These are phyloP conservation scores for Udeniomyces megalosporus DNA, from an alignment of 768 basidiomycete genomes.

Conservation along the genomic window DNA sequence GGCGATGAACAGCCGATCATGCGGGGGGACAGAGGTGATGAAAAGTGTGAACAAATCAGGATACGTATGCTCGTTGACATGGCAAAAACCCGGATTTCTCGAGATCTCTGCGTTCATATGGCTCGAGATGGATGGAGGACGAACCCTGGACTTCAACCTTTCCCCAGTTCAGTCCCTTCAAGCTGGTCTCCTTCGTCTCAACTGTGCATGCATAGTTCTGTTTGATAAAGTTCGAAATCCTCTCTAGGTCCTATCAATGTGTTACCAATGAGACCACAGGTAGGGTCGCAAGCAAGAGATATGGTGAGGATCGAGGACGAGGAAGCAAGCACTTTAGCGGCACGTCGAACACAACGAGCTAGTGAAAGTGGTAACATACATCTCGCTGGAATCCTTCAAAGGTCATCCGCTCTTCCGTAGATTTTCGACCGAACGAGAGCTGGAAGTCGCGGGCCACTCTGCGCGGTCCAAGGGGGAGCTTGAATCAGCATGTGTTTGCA, in stretches of 20 bases:
- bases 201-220: slow-evolving; percentile 72
- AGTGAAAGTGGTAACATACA: slow-evolving; percentile 34
- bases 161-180: slow-evolving; percentile 99
- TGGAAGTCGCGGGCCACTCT: slow-evolving; percentile 80
- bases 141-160: slow-evolving; percentile 81
- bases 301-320: background rate
- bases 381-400: slow-evolving; percentile 77
- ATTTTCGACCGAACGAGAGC: slow-evolving; percentile 61
- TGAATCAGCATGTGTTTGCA: background rate
- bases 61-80: background rate
- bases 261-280: background rate
- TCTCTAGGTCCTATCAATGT: slow-evolving; percentile 63
- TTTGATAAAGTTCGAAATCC: slow-evolving; percentile 60
- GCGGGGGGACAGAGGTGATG: background rate
- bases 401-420: slow-evolving; percentile 32
- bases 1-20: no score
- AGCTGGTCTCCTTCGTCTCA: slow-evolving; percentile 67
- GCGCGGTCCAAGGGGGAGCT: background rate
- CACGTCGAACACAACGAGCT: background rate
- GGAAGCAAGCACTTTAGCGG: background rate
- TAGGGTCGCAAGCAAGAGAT: background rate
- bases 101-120: no score
- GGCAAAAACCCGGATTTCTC: background rate
- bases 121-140: no score
- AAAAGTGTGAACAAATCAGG: background rate